phyloP scores from a whole-genome alignment of 495 filamentous ascomycete species.

The Xylaria scruposa region DNA sequence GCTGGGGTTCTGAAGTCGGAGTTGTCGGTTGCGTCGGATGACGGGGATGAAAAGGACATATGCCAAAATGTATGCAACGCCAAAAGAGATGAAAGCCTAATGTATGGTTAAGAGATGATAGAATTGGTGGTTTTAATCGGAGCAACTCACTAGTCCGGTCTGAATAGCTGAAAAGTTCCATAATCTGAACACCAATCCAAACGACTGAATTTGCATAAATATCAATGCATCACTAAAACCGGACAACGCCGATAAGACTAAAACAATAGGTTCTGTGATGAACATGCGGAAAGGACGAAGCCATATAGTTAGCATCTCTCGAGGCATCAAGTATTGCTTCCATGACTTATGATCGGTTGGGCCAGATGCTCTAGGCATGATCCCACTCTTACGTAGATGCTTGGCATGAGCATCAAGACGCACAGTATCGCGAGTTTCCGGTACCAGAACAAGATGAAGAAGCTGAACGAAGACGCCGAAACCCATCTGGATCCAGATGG shows the following conservation, averaged over 20 bases:
- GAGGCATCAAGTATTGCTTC: constrained; percentile 57
- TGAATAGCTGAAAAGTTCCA: constrained; percentile 64
- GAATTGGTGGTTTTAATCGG: neutral
- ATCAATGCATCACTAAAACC: constrained; percentile 82
- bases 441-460: constrained; percentile 68
- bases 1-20: constrained; percentile 55
- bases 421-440: constrained; percentile 70
- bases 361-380: constrained; percentile 61
- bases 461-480: constrained; percentile 70
- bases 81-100: constrained; percentile 65
- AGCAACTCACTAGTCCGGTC: constrained; percentile 55
- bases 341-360: constrained; percentile 61
- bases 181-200: constrained; percentile 66
- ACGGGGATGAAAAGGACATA: constrained; percentile 69
- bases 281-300: constrained; percentile 80
- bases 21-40: constrained; percentile 61
- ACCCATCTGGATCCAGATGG: constrained; percentile 80
- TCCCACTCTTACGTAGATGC: constrained; percentile 60
- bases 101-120: neutral
- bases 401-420: constrained; percentile 70
- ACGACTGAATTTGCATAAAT: constrained; percentile 78
- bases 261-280: constrained; percentile 73
- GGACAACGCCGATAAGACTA: constrained; percentile 71
- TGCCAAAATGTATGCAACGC: constrained; percentile 68
- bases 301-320: constrained; percentile 67